Conservation (phyloP, 257 asterid genomes). For the Solanum chaucha region DNA sequence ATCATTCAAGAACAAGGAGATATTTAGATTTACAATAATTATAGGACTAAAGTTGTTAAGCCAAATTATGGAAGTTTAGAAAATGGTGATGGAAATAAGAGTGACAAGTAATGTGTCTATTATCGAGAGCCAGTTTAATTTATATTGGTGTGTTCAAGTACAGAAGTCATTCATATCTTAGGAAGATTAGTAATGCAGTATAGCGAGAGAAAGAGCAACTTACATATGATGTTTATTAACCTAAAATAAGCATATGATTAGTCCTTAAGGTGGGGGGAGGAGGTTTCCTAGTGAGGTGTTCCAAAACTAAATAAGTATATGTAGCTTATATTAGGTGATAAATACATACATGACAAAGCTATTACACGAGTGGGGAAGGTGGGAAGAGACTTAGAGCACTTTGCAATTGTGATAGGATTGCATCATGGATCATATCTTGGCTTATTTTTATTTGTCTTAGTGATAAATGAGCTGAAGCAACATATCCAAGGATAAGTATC, state of each 20-base stretch:
- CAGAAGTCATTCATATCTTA: background rate
- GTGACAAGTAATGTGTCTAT: background rate
- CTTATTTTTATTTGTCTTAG: background rate
- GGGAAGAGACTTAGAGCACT: background rate
- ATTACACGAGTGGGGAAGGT: background rate
- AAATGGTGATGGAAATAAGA: background rate
- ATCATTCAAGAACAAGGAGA: background rate
- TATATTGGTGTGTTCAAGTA: background rate
- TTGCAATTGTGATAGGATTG: background rate
- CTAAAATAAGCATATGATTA: background rate
- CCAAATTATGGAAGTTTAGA: too few relatives aligned
- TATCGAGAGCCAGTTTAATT: background rate
- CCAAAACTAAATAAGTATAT: background rate
- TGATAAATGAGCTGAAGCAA: background rate
- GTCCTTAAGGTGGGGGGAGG: background rate
- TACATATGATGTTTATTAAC: background rate
- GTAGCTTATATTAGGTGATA: background rate
- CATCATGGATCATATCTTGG: background rate
- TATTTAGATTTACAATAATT: too few relatives aligned
- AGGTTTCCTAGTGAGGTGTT: too few relatives aligned
- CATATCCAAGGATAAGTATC: background rate
- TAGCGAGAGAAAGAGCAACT: background rate
- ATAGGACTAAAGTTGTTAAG: background rate
- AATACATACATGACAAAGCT: background rate
- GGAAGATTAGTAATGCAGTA: background rate